Conservation (phyloP, 2,329 filamentous ascomycete species). For the Paraphoma chrysanthemicola region DNA sequence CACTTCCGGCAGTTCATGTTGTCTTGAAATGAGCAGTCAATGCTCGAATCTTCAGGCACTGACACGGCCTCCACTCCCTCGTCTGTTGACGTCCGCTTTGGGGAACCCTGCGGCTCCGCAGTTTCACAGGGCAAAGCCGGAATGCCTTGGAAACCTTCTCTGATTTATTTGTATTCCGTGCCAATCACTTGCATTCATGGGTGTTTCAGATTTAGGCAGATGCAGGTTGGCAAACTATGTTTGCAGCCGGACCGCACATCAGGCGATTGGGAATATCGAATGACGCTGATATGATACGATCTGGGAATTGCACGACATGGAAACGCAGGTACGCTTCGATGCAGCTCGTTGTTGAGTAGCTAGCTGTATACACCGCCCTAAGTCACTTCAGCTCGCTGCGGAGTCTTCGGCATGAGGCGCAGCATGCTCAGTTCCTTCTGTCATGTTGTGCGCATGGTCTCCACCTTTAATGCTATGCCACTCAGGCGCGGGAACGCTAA, state of each 20-base stretch:
- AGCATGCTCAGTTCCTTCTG: conserved; percentile 29
- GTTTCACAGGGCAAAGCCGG: background rate
- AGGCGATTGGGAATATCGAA: no score
- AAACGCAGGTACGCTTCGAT: conserved; percentile 10
- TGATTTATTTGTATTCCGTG: background rate
- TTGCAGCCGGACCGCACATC: background rate
- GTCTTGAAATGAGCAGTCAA: background rate
- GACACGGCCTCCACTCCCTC: background rate
- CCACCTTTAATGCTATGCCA: conserved; percentile 41
- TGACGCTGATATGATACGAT: no score
- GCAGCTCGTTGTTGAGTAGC: background rate
- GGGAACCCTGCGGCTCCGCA: background rate
- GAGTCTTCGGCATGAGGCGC: conserved; percentile 22
- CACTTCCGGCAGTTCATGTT: background rate
- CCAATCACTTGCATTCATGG: background rate
- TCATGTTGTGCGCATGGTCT: conserved; percentile 22
- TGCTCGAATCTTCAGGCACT: background rate
- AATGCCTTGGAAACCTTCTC: background rate
- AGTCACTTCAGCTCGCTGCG: conserved; percentile 5
- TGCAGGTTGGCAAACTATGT: conserved; percentile 1
- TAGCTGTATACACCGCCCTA: conserved; percentile 4
- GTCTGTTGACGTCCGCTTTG: background rate
- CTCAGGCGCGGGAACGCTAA: conserved; percentile 49
- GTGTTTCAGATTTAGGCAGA: background rate
- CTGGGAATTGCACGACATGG: background rate